Percentiles rank a stretch among this genome's conserved stretches.
Conservation (phyloP, 2,329 filamentous ascomycete species). For the Leptodontidium sp. region DNA sequence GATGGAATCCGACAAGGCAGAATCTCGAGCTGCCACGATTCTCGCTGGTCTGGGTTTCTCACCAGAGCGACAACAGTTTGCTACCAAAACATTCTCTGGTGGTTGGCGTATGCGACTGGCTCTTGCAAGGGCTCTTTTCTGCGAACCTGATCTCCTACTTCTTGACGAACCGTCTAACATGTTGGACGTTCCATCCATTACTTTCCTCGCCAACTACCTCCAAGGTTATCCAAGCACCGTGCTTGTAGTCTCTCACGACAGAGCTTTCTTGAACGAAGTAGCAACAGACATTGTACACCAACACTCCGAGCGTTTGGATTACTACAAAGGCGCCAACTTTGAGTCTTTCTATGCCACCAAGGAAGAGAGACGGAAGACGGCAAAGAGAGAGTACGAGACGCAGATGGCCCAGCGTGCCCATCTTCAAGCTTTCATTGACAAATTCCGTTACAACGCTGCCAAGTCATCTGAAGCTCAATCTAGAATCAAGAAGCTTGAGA, state of each 20-base stretch:
- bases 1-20: slow-evolving; percentile 99
- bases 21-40: slow-evolving; percentile 94
- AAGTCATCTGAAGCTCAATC: slow-evolving; percentile 99
- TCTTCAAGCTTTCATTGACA: slow-evolving; percentile 98
- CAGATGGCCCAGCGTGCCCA: slow-evolving; percentile 95
- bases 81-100: slow-evolving; percentile 98
- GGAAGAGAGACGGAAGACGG: slow-evolving; percentile 95
- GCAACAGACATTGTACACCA: slow-evolving; percentile 99
- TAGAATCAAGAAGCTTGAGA: slow-evolving; percentile 98
- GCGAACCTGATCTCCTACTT: slow-evolving; percentile 92
- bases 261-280: slow-evolving; percentile 97
- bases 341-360: slow-evolving; percentile 97
- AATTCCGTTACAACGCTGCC: slow-evolving; percentile 98
- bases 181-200: slow-evolving; percentile 99
- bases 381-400: slow-evolving; percentile 97
- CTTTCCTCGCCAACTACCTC: slow-evolving; percentile 95
- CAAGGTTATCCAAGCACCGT: slow-evolving; percentile 94
- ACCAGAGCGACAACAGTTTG: slow-evolving; percentile 85
- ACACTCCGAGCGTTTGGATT: slow-evolving; percentile 95
- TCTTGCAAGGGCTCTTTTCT: slow-evolving; percentile 93
- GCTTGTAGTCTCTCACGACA: slow-evolving; percentile 96
- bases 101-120: slow-evolving; percentile 99
- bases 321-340: slow-evolving; percentile 98
- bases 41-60: slow-evolving; percentile 97
- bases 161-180: slow-evolving; percentile 99